These are phyloP conservation scores for Aaosphaeria pasadenensis DNA, from an alignment of 2,329 filamentous ascomycete genomes.

Conservation along the genomic window DNA sequence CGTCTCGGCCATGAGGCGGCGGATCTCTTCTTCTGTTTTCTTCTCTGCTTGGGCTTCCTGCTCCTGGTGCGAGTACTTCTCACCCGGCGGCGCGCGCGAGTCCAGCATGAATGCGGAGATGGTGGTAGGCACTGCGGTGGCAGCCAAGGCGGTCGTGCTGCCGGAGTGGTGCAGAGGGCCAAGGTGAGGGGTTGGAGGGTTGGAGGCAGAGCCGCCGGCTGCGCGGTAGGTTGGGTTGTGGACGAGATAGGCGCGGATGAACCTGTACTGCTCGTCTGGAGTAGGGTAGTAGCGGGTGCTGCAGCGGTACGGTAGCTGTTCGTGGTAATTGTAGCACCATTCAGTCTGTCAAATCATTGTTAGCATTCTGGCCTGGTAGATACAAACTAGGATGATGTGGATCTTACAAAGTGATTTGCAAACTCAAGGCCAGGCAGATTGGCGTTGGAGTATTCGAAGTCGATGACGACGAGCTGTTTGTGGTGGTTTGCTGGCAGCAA, in stretches of 20 bases:
- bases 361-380: slow-evolving; percentile 1
- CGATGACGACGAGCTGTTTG: slow-evolving; percentile 94
- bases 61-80: slow-evolving; percentile 30
- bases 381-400: no score
- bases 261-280: slow-evolving; percentile 75
- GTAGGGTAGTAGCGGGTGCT: slow-evolving; percentile 71
- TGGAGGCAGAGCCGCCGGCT: slow-evolving; percentile 51
- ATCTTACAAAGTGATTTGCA: slow-evolving; percentile 84
- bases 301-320: slow-evolving; percentile 63
- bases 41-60: slow-evolving; percentile 54
- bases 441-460: slow-evolving; percentile 94
- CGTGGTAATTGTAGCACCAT: slow-evolving; percentile 97
- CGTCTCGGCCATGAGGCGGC: slow-evolving; percentile 72
- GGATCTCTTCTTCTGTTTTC: slow-evolving; percentile 64
- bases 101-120: slow-evolving; percentile 77
- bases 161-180: slow-evolving; percentile 28
- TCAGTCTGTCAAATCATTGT: slow-evolving; percentile 57
- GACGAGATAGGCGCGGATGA: slow-evolving; percentile 81
- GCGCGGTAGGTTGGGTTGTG: slow-evolving; percentile 69
- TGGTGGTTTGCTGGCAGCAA: slow-evolving; percentile 88
- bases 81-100: slow-evolving; percentile 36
- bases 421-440: slow-evolving; percentile 88
- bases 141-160: slow-evolving; percentile 30
- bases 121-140: slow-evolving; percentile 30
- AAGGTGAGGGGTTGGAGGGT: slow-evolving; percentile 34